phyloP scores from a whole-genome alignment of 331 rosid genomes.

The Acacia concinna region DNA sequence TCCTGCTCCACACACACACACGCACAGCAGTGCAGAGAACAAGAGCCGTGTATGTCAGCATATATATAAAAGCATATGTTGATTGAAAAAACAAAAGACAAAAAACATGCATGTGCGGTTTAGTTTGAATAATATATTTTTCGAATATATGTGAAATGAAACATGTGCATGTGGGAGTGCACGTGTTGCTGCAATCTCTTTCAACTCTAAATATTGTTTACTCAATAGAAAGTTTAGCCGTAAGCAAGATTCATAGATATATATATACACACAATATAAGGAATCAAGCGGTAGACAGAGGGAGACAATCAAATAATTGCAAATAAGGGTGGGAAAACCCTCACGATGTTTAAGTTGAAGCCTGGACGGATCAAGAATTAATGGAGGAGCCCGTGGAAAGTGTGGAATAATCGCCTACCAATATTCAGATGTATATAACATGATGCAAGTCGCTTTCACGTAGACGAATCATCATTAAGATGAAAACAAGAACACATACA shows the following conservation, averaged over 20 bases:
- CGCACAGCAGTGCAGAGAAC: not conserved
- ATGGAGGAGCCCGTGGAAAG: not conserved
- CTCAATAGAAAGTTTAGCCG: conserved; percentile 2
- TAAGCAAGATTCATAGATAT: not conserved
- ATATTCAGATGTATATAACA: not conserved
- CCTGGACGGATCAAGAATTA: not conserved
- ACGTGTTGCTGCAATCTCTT: conserved; percentile 34
- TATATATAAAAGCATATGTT: not conserved
- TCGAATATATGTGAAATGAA: not conserved
- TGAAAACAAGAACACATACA: not conserved
- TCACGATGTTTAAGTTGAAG: not conserved
- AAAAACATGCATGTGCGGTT: not conserved
- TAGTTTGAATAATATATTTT: not conserved
- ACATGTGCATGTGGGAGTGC: conserved; percentile 7
- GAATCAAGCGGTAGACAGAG: conserved; percentile 18
- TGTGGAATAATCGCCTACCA: not conserved
- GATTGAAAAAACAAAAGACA: not conserved
- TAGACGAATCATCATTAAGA: not conserved
- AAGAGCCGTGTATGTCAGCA: not conserved
- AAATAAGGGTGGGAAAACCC: not conserved
- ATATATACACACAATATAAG: not conserved
- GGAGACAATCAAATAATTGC: conserved; percentile 13
- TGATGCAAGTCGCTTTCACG: not conserved
- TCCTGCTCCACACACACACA: not conserved
- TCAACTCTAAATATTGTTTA: conserved; percentile 29